Conservation (phyloP, 768 basidiomycete species). For the Podaxis sp. region DNA sequence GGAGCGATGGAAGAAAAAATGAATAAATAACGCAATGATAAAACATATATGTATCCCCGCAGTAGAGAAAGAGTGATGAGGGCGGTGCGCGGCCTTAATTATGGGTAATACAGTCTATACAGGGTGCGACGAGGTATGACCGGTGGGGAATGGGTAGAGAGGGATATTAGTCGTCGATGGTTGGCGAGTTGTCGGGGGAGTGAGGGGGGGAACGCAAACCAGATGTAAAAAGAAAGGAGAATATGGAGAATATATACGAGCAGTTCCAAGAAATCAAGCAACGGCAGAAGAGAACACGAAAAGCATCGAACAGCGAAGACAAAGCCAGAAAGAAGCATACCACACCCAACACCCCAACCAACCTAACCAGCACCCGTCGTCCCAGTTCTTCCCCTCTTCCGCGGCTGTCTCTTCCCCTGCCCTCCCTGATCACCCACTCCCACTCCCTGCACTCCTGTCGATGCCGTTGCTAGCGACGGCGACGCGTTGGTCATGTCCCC, state of each 20-base stretch:
- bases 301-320: conserved; percentile 21
- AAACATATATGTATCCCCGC: conserved; percentile 25
- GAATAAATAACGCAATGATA: conserved; percentile 30
- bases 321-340: not conserved
- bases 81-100: not conserved
- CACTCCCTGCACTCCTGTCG: conserved; percentile 56
- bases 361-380: conserved; percentile 29
- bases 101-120: not conserved
- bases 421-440: conserved; percentile 19
- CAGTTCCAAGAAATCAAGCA: conserved; percentile 31
- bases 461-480: conserved; percentile 39
- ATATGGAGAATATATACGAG: not conserved
- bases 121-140: not conserved
- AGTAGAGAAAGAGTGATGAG: not conserved
- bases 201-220: not conserved
- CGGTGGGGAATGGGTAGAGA: not conserved
- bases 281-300: conserved; percentile 11
- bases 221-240: not conserved
- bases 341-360: conserved; percentile 28
- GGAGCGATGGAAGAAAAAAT: conserved; percentile 20
- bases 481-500: conserved; percentile 17
- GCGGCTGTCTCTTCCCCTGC: conserved; percentile 49
- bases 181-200: not conserved
- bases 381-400: conserved; percentile 55
- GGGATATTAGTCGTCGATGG: not conserved